Evolutionary conservation across 176 grass and related monocot genomes (phyloP).

Genomic region (Lolium multiflorum): DNA sequence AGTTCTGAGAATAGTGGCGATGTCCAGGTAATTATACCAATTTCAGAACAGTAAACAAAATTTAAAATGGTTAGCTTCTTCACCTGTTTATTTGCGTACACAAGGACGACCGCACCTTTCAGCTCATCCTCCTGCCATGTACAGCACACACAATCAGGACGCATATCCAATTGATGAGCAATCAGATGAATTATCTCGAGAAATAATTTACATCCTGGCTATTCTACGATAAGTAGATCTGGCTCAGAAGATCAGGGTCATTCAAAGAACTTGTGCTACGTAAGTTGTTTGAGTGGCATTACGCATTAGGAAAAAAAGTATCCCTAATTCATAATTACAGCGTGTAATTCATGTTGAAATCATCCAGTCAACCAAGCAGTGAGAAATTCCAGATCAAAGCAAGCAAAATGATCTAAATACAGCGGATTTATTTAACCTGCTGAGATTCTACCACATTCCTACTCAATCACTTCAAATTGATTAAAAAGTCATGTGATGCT

Average conservation of each 20-base stretch:
- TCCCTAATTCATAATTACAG: background rate
- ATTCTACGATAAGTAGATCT: background rate
- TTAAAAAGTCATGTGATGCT: background rate
- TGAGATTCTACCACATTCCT: background rate
- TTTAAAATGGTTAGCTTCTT: conserved; percentile 24
- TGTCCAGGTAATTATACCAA: background rate
- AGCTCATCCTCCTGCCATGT: conserved; percentile 94
- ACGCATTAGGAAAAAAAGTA: background rate
- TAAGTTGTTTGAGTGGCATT: background rate
- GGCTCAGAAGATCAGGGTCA: background rate
- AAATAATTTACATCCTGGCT: background rate
- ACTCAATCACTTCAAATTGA: conserved; percentile 3
- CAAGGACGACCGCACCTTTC: conserved; percentile 92
- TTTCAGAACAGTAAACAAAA: conserved; percentile 19
- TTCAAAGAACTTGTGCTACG: background rate
- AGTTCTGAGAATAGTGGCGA: background rate
- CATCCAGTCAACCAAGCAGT: background rate
- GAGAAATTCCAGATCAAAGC: background rate
- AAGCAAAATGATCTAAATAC: background rate
- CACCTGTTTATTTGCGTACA: conserved; percentile 99
- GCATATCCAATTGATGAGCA: background rate
- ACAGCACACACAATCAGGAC: conserved; percentile 39
- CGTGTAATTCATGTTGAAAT: background rate
- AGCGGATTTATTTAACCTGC: background rate
- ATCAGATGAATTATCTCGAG: background rate